A percentile compares a stretch with the other conserved stretches of the same genome.
Conservation (phyloP, 768 basidiomycete genomes). For the Tricholoma matsutake region DNA sequence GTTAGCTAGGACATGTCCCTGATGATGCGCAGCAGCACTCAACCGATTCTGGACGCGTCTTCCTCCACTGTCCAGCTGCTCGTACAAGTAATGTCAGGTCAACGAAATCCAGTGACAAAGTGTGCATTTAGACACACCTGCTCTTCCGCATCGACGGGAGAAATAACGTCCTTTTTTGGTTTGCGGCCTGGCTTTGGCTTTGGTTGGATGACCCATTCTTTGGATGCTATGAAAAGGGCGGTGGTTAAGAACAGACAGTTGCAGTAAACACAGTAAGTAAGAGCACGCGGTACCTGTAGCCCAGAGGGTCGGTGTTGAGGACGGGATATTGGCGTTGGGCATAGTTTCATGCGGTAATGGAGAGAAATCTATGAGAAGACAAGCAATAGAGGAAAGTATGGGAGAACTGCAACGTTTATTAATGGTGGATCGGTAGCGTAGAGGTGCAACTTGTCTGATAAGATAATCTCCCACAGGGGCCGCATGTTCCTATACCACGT, state of each 20-base stretch:
- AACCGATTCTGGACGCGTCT: constrained; percentile 79
- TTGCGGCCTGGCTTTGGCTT: constrained; percentile 87
- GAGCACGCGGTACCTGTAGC: constrained; percentile 55
- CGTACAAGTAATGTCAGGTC: background rate
- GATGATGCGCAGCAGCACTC: constrained; percentile 7
- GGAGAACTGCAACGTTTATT: constrained; percentile 3
- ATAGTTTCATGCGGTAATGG: constrained; percentile 8
- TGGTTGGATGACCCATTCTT: constrained; percentile 85
- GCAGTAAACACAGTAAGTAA: constrained; percentile 6
- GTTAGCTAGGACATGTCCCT: constrained; percentile 2
- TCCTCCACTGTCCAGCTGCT: constrained; percentile 51
- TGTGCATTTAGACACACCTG: constrained; percentile 42
- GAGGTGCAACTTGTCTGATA: constrained; percentile 42
- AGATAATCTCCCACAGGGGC: constrained; percentile 30
- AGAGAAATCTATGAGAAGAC: no score
- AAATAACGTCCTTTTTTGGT: constrained; percentile 66
- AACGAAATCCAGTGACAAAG: background rate
- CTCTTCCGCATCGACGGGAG: constrained; percentile 32
- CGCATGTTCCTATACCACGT: no score
- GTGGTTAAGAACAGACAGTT: constrained; percentile 1
- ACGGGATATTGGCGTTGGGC: constrained; percentile 13
- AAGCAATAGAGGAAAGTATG: constrained; percentile 17
- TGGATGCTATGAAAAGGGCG: constrained; percentile 60
- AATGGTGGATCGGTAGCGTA: constrained; percentile 5
- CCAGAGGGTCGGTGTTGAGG: constrained; percentile 62